These are phyloP conservation scores for Suzukiozyma palmioleophila DNA, from an alignment of 1,139 yeast genomes.

Conservation along the genomic window DNA sequence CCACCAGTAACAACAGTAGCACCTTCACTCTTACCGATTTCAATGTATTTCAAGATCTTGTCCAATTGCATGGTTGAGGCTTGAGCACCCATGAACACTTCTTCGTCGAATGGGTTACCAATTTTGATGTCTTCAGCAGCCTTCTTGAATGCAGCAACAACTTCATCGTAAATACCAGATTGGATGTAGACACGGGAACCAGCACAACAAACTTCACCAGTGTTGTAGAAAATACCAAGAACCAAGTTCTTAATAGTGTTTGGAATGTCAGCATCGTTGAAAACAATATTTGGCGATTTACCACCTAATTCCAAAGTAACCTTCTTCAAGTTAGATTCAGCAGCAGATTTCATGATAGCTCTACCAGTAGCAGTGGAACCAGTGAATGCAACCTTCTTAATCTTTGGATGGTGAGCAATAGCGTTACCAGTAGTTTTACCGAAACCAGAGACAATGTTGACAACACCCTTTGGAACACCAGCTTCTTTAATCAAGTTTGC, in stretches of 20 bases:
- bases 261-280: slow-evolving; percentile 66
- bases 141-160: slow-evolving; percentile 54
- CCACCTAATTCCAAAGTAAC: slow-evolving; percentile 86
- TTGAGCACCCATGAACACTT: slow-evolving; percentile 81
- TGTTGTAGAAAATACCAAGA: slow-evolving; percentile 61
- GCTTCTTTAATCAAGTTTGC: slow-evolving; percentile 61
- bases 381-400: slow-evolving; percentile 79
- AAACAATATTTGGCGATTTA: slow-evolving; percentile 77
- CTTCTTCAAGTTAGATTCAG: slow-evolving; percentile 65
- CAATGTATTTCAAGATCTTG: slow-evolving; percentile 69
- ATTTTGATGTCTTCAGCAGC: slow-evolving; percentile 55
- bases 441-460: slow-evolving; percentile 71
- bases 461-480: slow-evolving; percentile 77
- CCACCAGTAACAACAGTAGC: slow-evolving; percentile 78
- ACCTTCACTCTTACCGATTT: slow-evolving; percentile 71
- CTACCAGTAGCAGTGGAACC: slow-evolving; percentile 85
- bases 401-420: slow-evolving; percentile 59
- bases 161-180: slow-evolving; percentile 67
- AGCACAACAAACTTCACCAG: slow-evolving; percentile 88
- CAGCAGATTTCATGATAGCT: slow-evolving; percentile 67
- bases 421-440: slow-evolving; percentile 79
- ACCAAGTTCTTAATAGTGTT: slow-evolving; percentile 57
- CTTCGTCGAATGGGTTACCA: slow-evolving; percentile 75
- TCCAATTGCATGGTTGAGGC: slow-evolving; percentile 71
- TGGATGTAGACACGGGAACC: slow-evolving; percentile 81